Evolutionary conservation across 352 stramenopile species (phyloP), one percentile per base, ranked within the genome.

Genomic region (Phytophthora aleatoria): DNA sequence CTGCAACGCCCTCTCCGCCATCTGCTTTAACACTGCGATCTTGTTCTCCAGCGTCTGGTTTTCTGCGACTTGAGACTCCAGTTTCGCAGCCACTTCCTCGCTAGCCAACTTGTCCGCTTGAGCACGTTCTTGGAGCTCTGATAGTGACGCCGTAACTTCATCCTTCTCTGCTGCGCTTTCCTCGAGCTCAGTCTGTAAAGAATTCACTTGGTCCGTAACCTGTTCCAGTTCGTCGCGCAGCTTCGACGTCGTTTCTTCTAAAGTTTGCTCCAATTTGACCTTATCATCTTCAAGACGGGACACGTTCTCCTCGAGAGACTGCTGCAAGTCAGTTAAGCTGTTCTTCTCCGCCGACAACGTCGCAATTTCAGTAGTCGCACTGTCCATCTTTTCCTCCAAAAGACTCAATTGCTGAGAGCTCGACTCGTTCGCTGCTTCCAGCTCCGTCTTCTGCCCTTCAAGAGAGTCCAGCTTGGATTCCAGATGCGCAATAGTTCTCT

Each of bases 201-300:
- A 31, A 12, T 71, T 57, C 44, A 52, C 61, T 33, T 66, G 47
- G 41, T 31, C 33, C 3, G 60, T 65, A 50, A 63, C 39, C 39
- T 63, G 31, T 10, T 71, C 57, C 30, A 76, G 9, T 59, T 86
- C 76, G 0, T 65, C 51, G 12, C 49, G 58, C 45, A 82, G 45
- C 36, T 67, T 45, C 6, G 62, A 57, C 5, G 62, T 71, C 28
- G 76, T 74, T 45, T 85, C 74, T n/a, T 76, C 50, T 35, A 75
- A 68, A 0, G 63, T 71, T 45, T 73, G 56, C 50, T 84, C 67
- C 1, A 82, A 64, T n/a, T 78, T 64, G 30, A 33, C 59, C 36
- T 82, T 82, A 31, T 87, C 76, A 11, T 74, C 51, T 28, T 80
- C 48, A 41, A 84, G 61, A 38, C 43, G 49, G 2, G 58, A 64